Evolutionary conservation across 1,284 basidiomycete genomes (phyloP), one percentile per base, ranked within the genome.

Genomic region (Fomitopsis palustris): DNA sequence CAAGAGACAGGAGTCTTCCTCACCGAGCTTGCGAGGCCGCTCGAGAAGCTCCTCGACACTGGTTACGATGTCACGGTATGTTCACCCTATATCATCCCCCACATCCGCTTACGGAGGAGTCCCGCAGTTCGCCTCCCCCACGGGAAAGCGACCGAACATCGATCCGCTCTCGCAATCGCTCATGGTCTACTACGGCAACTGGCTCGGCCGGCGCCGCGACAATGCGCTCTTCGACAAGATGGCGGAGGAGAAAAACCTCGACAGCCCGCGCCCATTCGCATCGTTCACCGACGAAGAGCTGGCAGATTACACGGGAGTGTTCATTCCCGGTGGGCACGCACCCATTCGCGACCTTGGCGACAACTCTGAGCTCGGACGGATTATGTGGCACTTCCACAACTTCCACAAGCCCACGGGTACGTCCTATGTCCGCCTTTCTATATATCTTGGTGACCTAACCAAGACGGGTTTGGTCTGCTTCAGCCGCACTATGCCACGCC

Each of bases 321-420:
- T 73, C 68, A 64, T 70, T 49, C 67, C 69, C 4, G 70, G 69
- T 37, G 67, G 67, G 21, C 68, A 71, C 56, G 65, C 67, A 23
- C 67, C 69, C 38, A 63, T 70, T 42, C 61, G 64, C 38, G 67
- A 69, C 59, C 61, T 72, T 39, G 67, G 68, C 21, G 54, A 67
- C 55, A 62, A 68, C 35, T 61, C 68, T 16, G 70, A 69, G 21
- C 64, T 70, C 10, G 67, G 69, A 10, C 63, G 67, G 43, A 69
- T 70, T 35, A 60, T 73, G 35, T 58, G 59, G 41, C 65, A 70
- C 58, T 69, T 69, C 61, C 69, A 69, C 57, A 61, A 66, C 53
- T 39, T 38, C 29, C 54, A 56, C 27, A 69, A 69, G 60, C 64
- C 71, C 5, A 69, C 70, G 23, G 70, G 67, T 67, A 33, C n/a